Percentiles rank a stretch among this genome's conserved stretches.
These are phyloP conservation scores for Madurella mycetomatis DNA, from an alignment of 2,329 filamentous ascomycete genomes.

Conservation along the genomic window DNA sequence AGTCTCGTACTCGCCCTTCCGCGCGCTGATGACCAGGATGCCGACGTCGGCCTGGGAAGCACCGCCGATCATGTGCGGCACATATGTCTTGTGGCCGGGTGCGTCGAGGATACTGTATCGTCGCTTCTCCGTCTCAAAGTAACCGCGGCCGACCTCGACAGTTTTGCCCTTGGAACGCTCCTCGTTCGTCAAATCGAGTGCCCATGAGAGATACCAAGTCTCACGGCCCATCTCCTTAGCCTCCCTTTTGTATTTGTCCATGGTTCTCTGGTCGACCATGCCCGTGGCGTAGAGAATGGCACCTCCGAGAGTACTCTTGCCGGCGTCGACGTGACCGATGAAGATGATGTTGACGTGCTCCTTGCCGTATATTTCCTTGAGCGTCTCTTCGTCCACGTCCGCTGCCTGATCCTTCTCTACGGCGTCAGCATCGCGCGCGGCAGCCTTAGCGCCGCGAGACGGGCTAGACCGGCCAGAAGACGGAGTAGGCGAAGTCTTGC, in stretches of 20 bases:
- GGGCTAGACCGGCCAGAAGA: slow-evolving; percentile 83
- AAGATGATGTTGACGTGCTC: slow-evolving; percentile 73
- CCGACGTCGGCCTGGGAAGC: slow-evolving; percentile 91
- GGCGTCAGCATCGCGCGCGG: slow-evolving; percentile 67
- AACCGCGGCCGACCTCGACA: slow-evolving; percentile 91
- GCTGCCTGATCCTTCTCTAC: slow-evolving; percentile 78
- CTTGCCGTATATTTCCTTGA: slow-evolving; percentile 96
- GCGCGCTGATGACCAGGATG: slow-evolving; percentile 90
- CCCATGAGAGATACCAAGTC: slow-evolving; percentile 99
- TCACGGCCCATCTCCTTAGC: slow-evolving; percentile 95
- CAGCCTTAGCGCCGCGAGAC: slow-evolving; percentile 54
- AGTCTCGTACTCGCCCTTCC: slow-evolving; percentile 98
- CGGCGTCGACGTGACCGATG: slow-evolving; percentile 84
- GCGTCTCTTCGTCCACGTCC: slow-evolving; percentile 65
- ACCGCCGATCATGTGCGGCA: slow-evolving; percentile 96
- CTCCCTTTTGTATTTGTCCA: slow-evolving; percentile 97
- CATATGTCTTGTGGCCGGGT: slow-evolving; percentile 95
- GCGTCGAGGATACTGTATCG: slow-evolving; percentile 96
- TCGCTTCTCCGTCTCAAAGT: slow-evolving; percentile 95
- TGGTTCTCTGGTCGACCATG: slow-evolving; percentile 98
- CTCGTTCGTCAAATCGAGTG: slow-evolving; percentile 93
- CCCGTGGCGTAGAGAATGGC: slow-evolving; percentile 89
- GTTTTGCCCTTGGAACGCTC: slow-evolving; percentile 96
- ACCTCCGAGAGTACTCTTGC: slow-evolving; percentile 93
- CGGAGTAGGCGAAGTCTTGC: slow-evolving; percentile 74